phyloP scores from a whole-genome alignment of 2,329 filamentous ascomycete genomes.

The Hymenoscyphus fraxineus region DNA sequence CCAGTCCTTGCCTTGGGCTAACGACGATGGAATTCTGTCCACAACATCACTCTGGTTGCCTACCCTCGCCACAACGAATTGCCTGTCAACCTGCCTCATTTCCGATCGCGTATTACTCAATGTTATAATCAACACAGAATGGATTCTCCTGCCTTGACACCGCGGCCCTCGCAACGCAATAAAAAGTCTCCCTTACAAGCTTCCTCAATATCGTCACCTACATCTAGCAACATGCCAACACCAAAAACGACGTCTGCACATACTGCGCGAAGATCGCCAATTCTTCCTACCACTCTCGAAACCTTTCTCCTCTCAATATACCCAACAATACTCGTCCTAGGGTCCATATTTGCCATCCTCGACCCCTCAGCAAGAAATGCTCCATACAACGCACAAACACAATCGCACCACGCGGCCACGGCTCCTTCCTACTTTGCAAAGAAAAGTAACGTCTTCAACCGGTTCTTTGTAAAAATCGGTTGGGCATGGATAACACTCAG shows the following conservation, averaged over 20 bases:
- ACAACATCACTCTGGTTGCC: conserved; percentile 19
- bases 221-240: conserved; percentile 8
- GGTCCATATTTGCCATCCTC: conserved; percentile 74
- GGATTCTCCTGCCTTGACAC: conserved; percentile 29
- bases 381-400: conserved; percentile 57
- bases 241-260: conserved; percentile 17
- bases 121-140: conserved; percentile 29
- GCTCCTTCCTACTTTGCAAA: conserved; percentile 87
- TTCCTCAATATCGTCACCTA: conserved; percentile 14
- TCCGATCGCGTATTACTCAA: conserved; percentile 13
- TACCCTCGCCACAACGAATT: background rate
- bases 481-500: conserved; percentile 87
- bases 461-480: conserved; percentile 89
- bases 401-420: conserved; percentile 58
- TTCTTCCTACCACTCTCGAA: conserved; percentile 68
- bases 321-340: conserved; percentile 73
- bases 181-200: conserved; percentile 24
- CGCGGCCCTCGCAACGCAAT: conserved; percentile 30
- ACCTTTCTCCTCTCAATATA: conserved; percentile 64
- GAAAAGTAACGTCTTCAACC: conserved; percentile 89
- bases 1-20: background rate
- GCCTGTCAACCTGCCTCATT: conserved; percentile 1
- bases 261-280: conserved; percentile 44
- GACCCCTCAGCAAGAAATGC: conserved; percentile 66
- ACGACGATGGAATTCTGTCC: conserved; percentile 15